Base-by-base conservation (phyloP, 164 flowering plant species). In the Sedum album region DNA sequence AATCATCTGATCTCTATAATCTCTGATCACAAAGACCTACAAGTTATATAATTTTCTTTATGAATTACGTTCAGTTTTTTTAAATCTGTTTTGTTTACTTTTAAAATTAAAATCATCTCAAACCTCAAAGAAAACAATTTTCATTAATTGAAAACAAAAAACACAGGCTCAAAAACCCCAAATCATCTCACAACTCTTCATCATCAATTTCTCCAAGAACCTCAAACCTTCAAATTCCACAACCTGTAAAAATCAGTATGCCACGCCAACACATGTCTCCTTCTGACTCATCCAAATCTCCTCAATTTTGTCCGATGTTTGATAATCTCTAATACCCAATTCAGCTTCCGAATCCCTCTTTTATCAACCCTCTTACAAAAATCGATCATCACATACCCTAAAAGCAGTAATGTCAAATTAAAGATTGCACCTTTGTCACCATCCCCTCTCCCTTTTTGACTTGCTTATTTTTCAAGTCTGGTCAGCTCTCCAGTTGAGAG, bases 381-480 rank as follows among this genome's bases (percentile, higher is more conserved):
- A 57, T 57, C 62, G 35, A 57, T 57, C 62, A 57, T 4, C 33
- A 9, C 26, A 51, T 10, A 55, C 61, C 31, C 61, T 14, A 57
- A 57, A 13, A 44, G 15, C 17, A 30, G 18, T 26, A 57, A 26
- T 26, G 61, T 55, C 15, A 26, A 26, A 57, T 21, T 1, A 28
- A 55, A 55, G 61, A 57, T 57, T 57, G 31, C 35, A 57, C 17
- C 62, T 57, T 57, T 57, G 3, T 17, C 62, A 57, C 62, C 26
- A 28, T 14, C 4, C 17, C 33, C 15, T 11, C 20, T 15, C n/a
- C 62, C 5, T 14, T 57, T 44, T 57, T 30, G 31, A 57, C 62
- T 57, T 57, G 62, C 62, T 57, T 57, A 28, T 18, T 57, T 57
- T 57, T 57, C 62, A 57, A 57, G 62, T 57, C 62, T 57, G 62